A percentile compares a stretch with the other conserved stretches of the same genome.
Evolutionary conservation across 768 basidiomycete genomes (phyloP).

Genomic region (Trametes villosa): DNA sequence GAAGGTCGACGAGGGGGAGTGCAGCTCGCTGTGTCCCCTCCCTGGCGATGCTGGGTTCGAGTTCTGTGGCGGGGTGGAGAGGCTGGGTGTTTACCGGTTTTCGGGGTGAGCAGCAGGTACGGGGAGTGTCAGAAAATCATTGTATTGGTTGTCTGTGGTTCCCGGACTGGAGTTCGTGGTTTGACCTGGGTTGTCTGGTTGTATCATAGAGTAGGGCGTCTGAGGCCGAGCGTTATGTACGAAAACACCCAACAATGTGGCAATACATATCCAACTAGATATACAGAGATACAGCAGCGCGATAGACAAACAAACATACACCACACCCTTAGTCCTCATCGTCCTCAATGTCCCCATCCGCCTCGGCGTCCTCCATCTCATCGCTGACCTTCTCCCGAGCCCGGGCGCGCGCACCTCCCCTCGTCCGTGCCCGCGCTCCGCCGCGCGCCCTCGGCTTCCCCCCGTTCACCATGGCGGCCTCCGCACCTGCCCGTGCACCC

Average conservation of each 20-base stretch:
- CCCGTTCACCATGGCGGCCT: constrained; percentile 22
- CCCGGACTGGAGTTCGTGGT: not conserved
- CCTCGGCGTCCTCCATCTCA: constrained; percentile 15
- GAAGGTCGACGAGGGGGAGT: constrained; percentile 9
- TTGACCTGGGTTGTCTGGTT: not conserved
- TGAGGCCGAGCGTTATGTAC: too few relatives aligned
- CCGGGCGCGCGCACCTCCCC: too few relatives aligned
- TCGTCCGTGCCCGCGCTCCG: not conserved
- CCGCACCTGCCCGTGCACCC: constrained; percentile 18
- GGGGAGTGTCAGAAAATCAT: not conserved
- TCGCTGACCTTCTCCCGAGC: constrained; percentile 25
- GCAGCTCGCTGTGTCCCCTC: constrained; percentile 21
- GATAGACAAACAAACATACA: not conserved
- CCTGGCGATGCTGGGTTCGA: constrained; percentile 17
- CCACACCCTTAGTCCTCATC: constrained; percentile 5
- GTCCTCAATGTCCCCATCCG: constrained; percentile 15
- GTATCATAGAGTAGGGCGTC: not conserved
- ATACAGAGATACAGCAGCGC: constrained; percentile 2
- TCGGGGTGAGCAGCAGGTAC: not conserved
- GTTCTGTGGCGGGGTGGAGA: constrained; percentile 19
- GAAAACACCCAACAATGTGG: too few relatives aligned
- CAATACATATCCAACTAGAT: constrained; percentile 2
- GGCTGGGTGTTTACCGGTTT: constrained; percentile 18
- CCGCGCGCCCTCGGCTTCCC: constrained; percentile 1
- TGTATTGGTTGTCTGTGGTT: not conserved